Base-by-base conservation (phyloP, 108 stramenopile species). In the Skeletonema potamos region DNA sequence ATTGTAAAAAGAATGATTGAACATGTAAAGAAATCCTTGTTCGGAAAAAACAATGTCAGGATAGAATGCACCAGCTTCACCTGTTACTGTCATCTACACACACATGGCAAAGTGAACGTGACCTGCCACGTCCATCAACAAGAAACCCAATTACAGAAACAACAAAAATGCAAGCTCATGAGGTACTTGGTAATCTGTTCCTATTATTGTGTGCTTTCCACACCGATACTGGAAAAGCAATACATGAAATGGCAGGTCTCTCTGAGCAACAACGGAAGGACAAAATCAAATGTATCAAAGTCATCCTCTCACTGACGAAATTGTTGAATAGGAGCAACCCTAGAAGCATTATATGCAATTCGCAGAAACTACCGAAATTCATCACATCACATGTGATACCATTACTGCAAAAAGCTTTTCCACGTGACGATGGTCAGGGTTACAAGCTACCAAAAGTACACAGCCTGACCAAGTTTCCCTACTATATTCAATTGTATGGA, bases 361-460 rank as follows among this genome's bases (percentile, higher is more conserved):
- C 6, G 34, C 4, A 7, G 34, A 34, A 4, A 34, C 7, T 34
- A 34, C 4, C 44, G n/a, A 44, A 46, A 2, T 46, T 46, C 44
- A 46, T 46, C 3, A 12, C 6, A 6, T 1, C 2, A 20, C n/a
- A 46, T 1, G 2, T 18, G 9, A 67, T 67, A 18, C 29, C 44
- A 18, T 26, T 54, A 12, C 12, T 67, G 6, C 46, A 55, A 1
- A 15, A 51, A 20, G 26, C n/a, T 13, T 68, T 68, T 22, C 33
- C 66, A 26, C 26, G 66, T 9, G 8, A 18, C 2, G 17, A 55
- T 10, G 66, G 66, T 10, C 6, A 34, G 22, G 66, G 66, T 6
- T 68, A 54, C 54, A 27, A 1, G 1, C 2, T 68, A 0, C 66
- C 66, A 24, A 68, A 68, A 27, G 10, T 36, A 4, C 66, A 68